Evolutionary conservation across 768 basidiomycete species (phyloP), one percentile per base, ranked within the genome.

Genomic region (Rubroboletus pulcherrimus): DNA sequence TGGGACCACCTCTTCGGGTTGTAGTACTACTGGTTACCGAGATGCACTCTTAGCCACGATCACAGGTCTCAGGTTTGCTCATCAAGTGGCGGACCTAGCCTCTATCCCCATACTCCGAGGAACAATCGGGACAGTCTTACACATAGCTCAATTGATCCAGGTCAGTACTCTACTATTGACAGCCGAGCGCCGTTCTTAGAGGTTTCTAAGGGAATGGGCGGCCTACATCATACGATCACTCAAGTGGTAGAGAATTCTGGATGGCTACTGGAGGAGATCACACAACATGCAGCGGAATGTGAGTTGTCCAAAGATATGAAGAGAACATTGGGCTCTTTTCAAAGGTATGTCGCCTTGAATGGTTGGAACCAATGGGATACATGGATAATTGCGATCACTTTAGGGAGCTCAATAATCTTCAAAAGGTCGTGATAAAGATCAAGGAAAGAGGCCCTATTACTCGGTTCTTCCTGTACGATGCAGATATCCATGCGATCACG

Each of bases 221-320:
- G 63, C 4, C 34, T 42, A 5, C 63, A 63, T 33, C 63, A 63
- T 35, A 38, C 43, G n/a, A 61, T 58, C 14, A 21, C 15, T 17
- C 53, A 57, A 30, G 53, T 64, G 17, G 21, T 63, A 7, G 58
- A 64, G 35, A 24, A 34, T 17, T 57, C 63, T 26, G 63, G 55
- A 10, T 57, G 52, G 50, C 14, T 63, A 12, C 55, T 63, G 8
- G 41, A 64, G 0, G 58, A 53, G 19, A 64, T 61, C 9, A 38
- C 46, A 0, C 49, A 30, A 34, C 42, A 42, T 14, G 52, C 33
- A 14, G 31, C 26, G 39, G 9, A 12, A 14, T 40, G 41, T 5
- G 29, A 40, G 14, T 2, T 62, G 1, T 39, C 59, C 17, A 46
- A 0, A 15, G 46, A 48, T 42, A 62, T 51, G 54, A 62, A 29